Evolutionary conservation across 495 filamentous ascomycete genomes (phyloP).

Genomic region (Opeltia flavorubescens): DNA sequence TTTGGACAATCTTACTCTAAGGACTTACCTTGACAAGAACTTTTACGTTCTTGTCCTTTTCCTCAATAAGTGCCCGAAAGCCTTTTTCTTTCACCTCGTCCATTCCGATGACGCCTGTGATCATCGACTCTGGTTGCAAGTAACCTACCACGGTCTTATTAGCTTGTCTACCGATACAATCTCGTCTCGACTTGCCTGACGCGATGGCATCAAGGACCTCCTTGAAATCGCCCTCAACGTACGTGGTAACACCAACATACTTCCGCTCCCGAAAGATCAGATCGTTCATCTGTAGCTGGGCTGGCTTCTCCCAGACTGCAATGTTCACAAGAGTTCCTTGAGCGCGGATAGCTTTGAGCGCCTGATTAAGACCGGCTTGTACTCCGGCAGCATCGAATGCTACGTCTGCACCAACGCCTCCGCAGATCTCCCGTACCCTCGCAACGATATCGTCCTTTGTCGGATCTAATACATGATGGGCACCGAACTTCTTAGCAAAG

Average conservation of each 20-base stretch:
- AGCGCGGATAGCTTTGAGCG: slow-evolving; percentile 32
- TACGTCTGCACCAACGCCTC: slow-evolving; percentile 36
- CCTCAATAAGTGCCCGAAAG: slow-evolving; percentile 39
- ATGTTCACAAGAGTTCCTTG: slow-evolving; percentile 48
- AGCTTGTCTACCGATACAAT: neutral
- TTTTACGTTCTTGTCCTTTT: slow-evolving; percentile 43
- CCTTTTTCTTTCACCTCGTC: slow-evolving; percentile 43
- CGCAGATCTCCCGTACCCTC: slow-evolving; percentile 30
- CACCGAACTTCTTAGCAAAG: slow-evolving; percentile 37
- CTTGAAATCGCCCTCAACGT: slow-evolving; percentile 38
- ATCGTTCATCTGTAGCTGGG: slow-evolving; percentile 32
- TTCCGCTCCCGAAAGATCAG: slow-evolving; percentile 31
- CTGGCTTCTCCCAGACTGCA: slow-evolving; percentile 44
- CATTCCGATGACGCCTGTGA: slow-evolving; percentile 39
- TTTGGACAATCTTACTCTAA: neutral
- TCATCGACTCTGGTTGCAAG: slow-evolving; percentile 43
- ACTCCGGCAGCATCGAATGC: slow-evolving; percentile 47
- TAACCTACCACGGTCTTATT: slow-evolving; percentile 21
- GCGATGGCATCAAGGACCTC: slow-evolving; percentile 39
- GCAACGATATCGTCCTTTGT: slow-evolving; percentile 34
- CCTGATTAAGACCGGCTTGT: slow-evolving; percentile 33
- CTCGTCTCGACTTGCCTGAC: slow-evolving; percentile 20
- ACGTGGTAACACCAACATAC: slow-evolving; percentile 38
- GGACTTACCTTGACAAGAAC: slow-evolving; percentile 29
- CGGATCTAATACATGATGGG: slow-evolving; percentile 41